Evolutionary conservation across 257 asterid species (phyloP), one percentile per base, ranked within the genome.

Genomic region (Solanum boliviense): DNA sequence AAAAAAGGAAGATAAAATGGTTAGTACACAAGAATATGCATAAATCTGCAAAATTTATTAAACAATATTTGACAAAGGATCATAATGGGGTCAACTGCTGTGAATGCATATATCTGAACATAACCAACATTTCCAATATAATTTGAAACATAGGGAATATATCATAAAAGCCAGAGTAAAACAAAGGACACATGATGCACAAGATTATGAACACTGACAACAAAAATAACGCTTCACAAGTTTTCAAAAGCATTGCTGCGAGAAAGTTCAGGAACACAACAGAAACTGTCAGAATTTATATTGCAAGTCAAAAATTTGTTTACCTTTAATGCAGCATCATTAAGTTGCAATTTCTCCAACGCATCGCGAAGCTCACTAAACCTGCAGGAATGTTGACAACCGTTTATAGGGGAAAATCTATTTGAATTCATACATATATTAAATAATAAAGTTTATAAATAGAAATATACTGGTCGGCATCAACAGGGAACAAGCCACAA

Each of bases 281-380:
- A 23, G n/a, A 81, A 46, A 48, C 70, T 32, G 11, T 5, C 44
- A 48, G 85, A 31, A 31, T 29, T 46, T 31, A 82, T 7, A 86
- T 13, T 32, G 58, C 56, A 12, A 48, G 60, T 21, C 84, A 31
- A 36, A 4, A 13, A n/a, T 7, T 3, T 44, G 23, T 27, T 89
- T 76, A 97, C 99, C 99, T 95, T 95, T 86, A 97, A 89, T 90
- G 99, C 99, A 91, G 99, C 97, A 93, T 97, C 99, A 86, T 97
- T 97, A 29, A 97, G 98, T 92, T 97, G 99, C 89, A 97, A 89
- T 89, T 96, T 97, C 91, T 95, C 99, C 88, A 97, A 92, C 86
- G 99, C 99, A 90, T 97, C 99, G 88, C 99, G 99, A 86, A 97
- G 92, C 84, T 95, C 99, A 21, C 92, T 88, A 91, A 95, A 97